Evolutionary conservation across 73 alveolate genomes (phyloP).

Genomic region (Uronychia binucleata): DNA sequence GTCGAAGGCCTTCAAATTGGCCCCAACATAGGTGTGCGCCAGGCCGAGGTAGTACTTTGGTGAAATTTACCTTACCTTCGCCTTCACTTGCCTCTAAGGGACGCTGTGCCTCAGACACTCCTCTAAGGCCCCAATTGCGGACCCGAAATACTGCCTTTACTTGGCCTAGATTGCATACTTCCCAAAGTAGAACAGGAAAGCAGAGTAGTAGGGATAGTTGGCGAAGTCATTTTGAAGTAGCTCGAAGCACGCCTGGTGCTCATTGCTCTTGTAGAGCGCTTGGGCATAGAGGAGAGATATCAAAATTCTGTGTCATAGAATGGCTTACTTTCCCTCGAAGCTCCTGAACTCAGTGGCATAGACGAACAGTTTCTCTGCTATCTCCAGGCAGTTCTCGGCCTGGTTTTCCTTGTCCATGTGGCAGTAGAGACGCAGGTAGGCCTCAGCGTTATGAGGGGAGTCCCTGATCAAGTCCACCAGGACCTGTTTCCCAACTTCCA

Average conservation of each 20-base stretch:
- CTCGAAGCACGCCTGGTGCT: conserved; percentile 9
- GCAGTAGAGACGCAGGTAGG: conserved; percentile 46
- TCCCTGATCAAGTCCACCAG: conserved; percentile 45
- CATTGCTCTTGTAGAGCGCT: not conserved
- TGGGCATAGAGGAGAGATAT: not conserved
- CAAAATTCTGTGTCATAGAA: not conserved
- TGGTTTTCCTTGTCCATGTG: not conserved
- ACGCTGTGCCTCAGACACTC: conserved; percentile 25
- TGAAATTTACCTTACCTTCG: no score
- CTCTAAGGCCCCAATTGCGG: conserved; percentile 39
- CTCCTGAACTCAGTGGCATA: not conserved
- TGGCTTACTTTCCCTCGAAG: not conserved
- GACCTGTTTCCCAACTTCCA: conserved; percentile 47
- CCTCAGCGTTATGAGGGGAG: conserved; percentile 48
- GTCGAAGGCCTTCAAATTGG: not conserved
- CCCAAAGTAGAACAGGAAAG: conserved; percentile 14
- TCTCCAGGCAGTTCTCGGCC: not conserved
- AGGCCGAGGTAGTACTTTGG: not conserved
- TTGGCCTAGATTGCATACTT: conserved; percentile 3
- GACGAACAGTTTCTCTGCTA: conserved; percentile 3
- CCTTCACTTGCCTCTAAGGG: conserved; percentile 1
- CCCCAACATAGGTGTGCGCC: not conserved
- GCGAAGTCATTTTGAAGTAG: conserved; percentile 11
- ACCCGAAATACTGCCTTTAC: conserved; percentile 5
- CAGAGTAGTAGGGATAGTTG: conserved; percentile 13